Percentiles rank a stretch among this genome's conserved stretches.
phyloP scores from a whole-genome alignment of 2,329 filamentous ascomycete genomes.

The Pestalotiopsis sp. region DNA sequence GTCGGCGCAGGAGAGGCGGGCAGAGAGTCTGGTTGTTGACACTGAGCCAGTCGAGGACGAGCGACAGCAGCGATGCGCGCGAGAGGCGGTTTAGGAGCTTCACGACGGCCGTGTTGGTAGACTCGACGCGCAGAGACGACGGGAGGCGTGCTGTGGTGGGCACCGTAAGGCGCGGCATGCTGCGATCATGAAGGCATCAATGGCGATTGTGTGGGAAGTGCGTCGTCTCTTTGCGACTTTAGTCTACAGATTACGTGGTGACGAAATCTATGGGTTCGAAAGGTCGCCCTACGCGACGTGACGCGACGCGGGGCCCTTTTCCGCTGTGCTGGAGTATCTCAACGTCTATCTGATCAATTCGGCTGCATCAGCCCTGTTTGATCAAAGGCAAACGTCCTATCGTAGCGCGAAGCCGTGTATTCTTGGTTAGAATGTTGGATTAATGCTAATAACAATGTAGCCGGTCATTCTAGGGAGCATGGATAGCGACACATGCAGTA shows the following conservation, averaged over 20 bases:
- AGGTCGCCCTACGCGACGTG: not conserved
- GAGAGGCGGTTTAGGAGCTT: conserved; percentile 73
- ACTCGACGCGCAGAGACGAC: conserved; percentile 69
- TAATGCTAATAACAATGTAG: not conserved
- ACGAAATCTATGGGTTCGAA: not conserved
- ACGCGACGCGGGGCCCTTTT: not conserved
- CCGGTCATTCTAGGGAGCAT: not conserved
- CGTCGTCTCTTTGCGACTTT: not conserved
- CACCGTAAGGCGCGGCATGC: conserved; percentile 62
- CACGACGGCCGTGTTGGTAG: conserved; percentile 64
- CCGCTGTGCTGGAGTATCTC: not conserved
- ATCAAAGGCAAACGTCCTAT: too few species aligned
- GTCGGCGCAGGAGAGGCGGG: conserved; percentile 56
- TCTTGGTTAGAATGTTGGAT: too few species aligned
- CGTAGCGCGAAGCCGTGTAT: too few species aligned
- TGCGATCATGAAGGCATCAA: not conserved
- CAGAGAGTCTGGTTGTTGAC: conserved; percentile 63
- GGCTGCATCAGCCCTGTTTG: too few species aligned
- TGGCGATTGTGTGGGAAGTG: not conserved
- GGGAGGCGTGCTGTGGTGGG: conserved; percentile 73
- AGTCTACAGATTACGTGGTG: not conserved
- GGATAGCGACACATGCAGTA: not conserved
- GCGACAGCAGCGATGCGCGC: conserved; percentile 69
- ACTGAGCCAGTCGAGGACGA: conserved; percentile 79
- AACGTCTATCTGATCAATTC: too few species aligned